Evolutionary conservation across 179 eudicot species (phyloP), one percentile per base, ranked within the genome.

Genomic region (Beta corolliflora): DNA sequence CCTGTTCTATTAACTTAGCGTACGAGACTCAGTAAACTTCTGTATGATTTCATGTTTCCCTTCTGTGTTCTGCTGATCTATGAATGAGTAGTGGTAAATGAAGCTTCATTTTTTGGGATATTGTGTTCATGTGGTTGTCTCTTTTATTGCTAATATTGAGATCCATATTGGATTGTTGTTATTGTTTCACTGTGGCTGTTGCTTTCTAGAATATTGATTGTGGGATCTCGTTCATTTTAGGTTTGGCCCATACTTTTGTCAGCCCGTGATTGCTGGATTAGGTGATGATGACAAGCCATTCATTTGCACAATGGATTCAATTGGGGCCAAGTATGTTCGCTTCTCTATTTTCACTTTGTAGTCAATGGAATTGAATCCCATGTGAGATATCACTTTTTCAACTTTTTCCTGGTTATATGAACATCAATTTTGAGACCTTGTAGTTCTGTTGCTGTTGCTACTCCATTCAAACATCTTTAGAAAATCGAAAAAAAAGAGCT

Each of bases 271-370:
- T 86, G 98, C 94, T 80, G 98, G 98, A 80, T 82, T 95, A 82
- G 86, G 98, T 72, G 97, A 95, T 77, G 98, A 85, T 41, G 88
- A 89, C 90, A 93, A 95, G 85, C 98, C 98, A 53, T 95, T 95
- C 87, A 93, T 95, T 67, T 95, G 98, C 94, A 95, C 98, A 19
- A 95, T 95, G 98, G 98, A 95, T 78, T 89, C 98, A 18, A 95
- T 95, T 80, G 98, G 98, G 84, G 98, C 98, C 60, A 95, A 95
- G 98, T 95, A 93, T 36, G 98, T 75, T 76, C 70, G 19, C 58
- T 45, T 77, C 44, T 46, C 19, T 71, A 5, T 25, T 64, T 25
- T 9, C n/a, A 23, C 15, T 68, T 25, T 81, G 44, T 52, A 71
- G 71, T 77, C 23, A 1, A 55, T 66, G 71, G 73, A 60, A 76